Base-by-base conservation (phyloP, 805 yeast species). In the Barnettozyma botsteinii region DNA sequence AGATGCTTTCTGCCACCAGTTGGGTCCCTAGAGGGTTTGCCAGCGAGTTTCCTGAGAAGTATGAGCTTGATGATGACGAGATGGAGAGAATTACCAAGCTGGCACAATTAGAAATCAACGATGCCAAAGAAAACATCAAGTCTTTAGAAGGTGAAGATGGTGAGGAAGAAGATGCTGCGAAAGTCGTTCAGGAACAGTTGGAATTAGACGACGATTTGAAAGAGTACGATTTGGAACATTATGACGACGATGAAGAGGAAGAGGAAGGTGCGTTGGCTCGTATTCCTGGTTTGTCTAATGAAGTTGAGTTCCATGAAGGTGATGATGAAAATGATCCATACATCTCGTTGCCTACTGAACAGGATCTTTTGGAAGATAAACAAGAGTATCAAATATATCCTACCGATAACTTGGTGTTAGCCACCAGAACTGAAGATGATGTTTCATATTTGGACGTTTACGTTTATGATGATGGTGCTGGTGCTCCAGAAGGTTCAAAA, bases 11-110 rank as follows among this genome's bases (percentile, higher is more conserved):
- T 29, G 83, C 97, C 21, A 80, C 93, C 35, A 69, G 81, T 37
- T 93, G 98, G 98, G 96, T 91, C 19, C 97, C 98, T 36, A 77
- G 96, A 55, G 98, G 98, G 5, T 84, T 73, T 61, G 94, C 98
- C 22, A 76, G 94, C 28, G 97, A 89, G 61, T 85, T 81, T 57
- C 98, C 98, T 6, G 86, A 79, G 54, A 77, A 83, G 56, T 88
- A 87, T 54, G 95, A 86, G 50, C 66, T 91, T 40, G 81, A 88
- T 51, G 98, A 93, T 47, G 91, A 76, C 45, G 98, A 93, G 65
- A 81, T 93, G 85, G 91, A 78, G 42, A 75, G 97, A 64, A 88
- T 93, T 58, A 76, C 81, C 46, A 77, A 79, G 49, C 73, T 93
- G 77, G 95, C 98, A 38, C 76, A 82, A 43, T 67, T 88, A 51